These are phyloP conservation scores for Cryptococcus sp. DNA, from an alignment of 1,284 basidiomycete species.

Conservation along the genomic window DNA sequence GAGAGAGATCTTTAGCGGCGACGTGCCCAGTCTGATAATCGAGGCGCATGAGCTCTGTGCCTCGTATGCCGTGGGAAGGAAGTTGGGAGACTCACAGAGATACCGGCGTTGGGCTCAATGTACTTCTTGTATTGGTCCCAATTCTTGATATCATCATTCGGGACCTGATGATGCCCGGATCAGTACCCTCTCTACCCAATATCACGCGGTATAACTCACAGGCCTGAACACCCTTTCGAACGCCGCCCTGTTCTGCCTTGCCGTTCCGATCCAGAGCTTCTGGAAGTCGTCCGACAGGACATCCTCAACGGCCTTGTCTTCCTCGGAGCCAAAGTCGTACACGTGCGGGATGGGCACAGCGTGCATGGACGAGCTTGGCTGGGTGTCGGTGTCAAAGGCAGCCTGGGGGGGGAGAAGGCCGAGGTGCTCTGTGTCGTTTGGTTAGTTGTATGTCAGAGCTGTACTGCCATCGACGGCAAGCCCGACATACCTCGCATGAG, in stretches of 20 bases:
- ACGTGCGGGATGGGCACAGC: slow-evolving; percentile 67
- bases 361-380: slow-evolving; percentile 62
- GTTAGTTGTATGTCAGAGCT: background rate
- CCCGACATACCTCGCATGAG: slow-evolving; percentile 41
- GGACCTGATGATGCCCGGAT: slow-evolving; percentile 53
- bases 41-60: slow-evolving; percentile 25
- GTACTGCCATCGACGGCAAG: background rate
- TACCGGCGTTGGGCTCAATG: slow-evolving; percentile 31
- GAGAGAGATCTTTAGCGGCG: slow-evolving; percentile 58
- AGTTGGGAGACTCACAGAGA: slow-evolving; percentile 24
- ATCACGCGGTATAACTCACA: slow-evolving; percentile 12
- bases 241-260: slow-evolving; percentile 72
- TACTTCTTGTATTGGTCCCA: slow-evolving; percentile 75
- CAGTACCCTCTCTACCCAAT: background rate
- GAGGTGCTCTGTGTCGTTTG: slow-evolving; percentile 68
- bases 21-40: slow-evolving; percentile 79
- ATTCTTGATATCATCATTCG: slow-evolving; percentile 70
- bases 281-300: slow-evolving; percentile 64
- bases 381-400: slow-evolving; percentile 49
- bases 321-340: slow-evolving; percentile 60
- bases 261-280: slow-evolving; percentile 67
- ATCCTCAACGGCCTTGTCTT: slow-evolving; percentile 73
- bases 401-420: slow-evolving; percentile 61
- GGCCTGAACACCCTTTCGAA: slow-evolving; percentile 52
- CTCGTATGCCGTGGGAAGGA: slow-evolving; percentile 5